Evolutionary conservation across 805 yeast genomes (phyloP).

Genomic region (Candida argentea): DNA sequence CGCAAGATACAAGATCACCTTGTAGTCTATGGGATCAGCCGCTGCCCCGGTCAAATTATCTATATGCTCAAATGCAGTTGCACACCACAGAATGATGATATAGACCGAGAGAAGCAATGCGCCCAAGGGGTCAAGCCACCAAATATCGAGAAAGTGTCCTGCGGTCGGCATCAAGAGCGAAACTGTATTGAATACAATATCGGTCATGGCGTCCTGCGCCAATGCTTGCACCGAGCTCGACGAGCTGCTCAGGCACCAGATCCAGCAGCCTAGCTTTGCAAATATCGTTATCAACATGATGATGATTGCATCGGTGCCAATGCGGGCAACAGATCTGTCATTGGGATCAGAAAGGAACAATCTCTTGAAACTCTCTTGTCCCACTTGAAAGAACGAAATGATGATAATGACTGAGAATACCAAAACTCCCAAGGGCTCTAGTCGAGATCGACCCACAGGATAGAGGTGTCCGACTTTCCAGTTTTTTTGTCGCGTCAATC

Average conservation of each 20-base stretch:
- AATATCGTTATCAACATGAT: conserved; percentile 60
- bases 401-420: conserved; percentile 65
- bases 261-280: conserved; percentile 49
- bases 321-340: conserved; percentile 30
- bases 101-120: conserved; percentile 56
- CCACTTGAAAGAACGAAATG: conserved; percentile 63
- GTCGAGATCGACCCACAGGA: conserved; percentile 64
- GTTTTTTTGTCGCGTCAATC: conserved; percentile 33
- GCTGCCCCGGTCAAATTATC: conserved; percentile 66
- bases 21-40: conserved; percentile 52
- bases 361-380: conserved; percentile 47
- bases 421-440: conserved; percentile 72
- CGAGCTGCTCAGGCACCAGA: conserved; percentile 49
- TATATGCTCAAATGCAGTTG: conserved; percentile 61
- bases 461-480: conserved; percentile 38
- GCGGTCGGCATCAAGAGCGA: conserved; percentile 61
- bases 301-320: conserved; percentile 39
- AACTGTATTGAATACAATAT: conserved; percentile 60
- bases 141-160: conserved; percentile 40
- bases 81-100: conserved; percentile 54
- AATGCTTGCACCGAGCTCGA: conserved; percentile 68
- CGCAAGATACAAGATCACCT: conserved; percentile 58
- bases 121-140: conserved; percentile 74
- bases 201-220: conserved; percentile 77
- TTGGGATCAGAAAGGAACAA: conserved; percentile 26